These are phyloP conservation scores for Alternaria metachromatica DNA, from an alignment of 2,329 filamentous ascomycete genomes.

Conservation along the genomic window DNA sequence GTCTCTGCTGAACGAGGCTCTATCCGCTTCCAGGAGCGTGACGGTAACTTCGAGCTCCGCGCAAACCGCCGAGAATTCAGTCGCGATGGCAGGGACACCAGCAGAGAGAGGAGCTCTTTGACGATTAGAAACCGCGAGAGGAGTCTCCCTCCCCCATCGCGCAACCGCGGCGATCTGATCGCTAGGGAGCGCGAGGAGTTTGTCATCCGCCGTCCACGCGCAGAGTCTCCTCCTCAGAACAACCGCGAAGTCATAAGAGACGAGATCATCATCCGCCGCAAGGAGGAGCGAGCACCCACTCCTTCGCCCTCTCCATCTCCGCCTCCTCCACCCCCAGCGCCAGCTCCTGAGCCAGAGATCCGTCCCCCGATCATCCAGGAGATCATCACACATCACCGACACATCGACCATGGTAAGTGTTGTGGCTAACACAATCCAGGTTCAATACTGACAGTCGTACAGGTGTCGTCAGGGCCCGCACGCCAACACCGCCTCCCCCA, in stretches of 20 bases:
- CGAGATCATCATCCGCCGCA: slow-evolving; percentile 54
- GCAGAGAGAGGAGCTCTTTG: slow-evolving; percentile 45
- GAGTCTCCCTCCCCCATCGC: slow-evolving; percentile 47
- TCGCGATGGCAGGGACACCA: slow-evolving; percentile 41
- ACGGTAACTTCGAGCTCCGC: slow-evolving; percentile 52
- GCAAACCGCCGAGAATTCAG: slow-evolving; percentile 45
- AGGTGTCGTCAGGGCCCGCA: slow-evolving; percentile 56
- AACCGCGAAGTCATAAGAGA: slow-evolving; percentile 47
- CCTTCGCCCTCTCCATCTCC: slow-evolving; percentile 60
- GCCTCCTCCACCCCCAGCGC: slow-evolving; percentile 53
- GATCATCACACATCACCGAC: slow-evolving; percentile 85
- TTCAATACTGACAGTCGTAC: slow-evolving; percentile 11
- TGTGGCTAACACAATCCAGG: background rate
- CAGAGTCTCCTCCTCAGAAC: slow-evolving; percentile 43
- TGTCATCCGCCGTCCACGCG: slow-evolving; percentile 47
- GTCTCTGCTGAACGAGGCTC: slow-evolving; percentile 34
- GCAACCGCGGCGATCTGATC: slow-evolving; percentile 44
- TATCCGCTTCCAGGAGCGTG: slow-evolving; percentile 41
- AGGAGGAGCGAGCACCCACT: slow-evolving; percentile 57
- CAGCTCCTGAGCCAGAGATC: slow-evolving; percentile 69
- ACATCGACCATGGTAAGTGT: slow-evolving; percentile 81
- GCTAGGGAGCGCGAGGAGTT: slow-evolving; percentile 52
- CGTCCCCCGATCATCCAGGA: slow-evolving; percentile 85
- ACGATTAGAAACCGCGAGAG: slow-evolving; percentile 44
- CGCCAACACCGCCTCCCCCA: slow-evolving; percentile 59